phyloP scores from a whole-genome alignment of 1,139 yeast species.

The Diutina neorugosa region DNA sequence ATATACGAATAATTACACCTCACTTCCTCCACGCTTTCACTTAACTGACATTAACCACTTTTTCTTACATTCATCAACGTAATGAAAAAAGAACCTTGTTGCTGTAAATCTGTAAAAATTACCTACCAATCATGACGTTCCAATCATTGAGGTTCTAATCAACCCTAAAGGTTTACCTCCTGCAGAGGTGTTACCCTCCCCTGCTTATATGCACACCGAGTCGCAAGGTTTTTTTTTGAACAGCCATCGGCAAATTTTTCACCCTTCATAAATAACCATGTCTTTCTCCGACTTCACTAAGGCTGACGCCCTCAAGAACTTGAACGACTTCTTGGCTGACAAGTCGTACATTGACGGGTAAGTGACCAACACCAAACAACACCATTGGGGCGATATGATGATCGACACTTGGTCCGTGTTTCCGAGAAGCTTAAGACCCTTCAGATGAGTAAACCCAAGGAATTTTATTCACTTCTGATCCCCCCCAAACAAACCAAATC shows the following conservation, averaged over 20 bases:
- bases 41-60: no score
- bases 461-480: conserved; percentile 13
- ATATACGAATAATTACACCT: no score
- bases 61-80: no score
- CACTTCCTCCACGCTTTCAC: no score
- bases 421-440: conserved; percentile 90
- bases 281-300: conserved; percentile 73
- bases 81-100: no score
- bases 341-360: conserved; percentile 94
- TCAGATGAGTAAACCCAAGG: conserved; percentile 64
- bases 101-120: no score
- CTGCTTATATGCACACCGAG: background rate
- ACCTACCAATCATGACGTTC: no score
- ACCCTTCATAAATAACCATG: conserved; percentile 23
- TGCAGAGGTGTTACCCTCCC: background rate
- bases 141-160: background rate
- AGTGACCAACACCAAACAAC: conserved; percentile 19
- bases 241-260: conserved; percentile 1
- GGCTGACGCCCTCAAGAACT: conserved; percentile 71
- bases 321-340: conserved; percentile 81
- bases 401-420: conserved; percentile 84
- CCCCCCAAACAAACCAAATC: background rate
- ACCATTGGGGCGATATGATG: conserved; percentile 35
- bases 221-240: background rate
- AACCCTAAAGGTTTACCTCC: background rate